These are phyloP conservation scores for Amanita fuliginea DNA, from an alignment of 768 basidiomycete species.

Conservation along the genomic window DNA sequence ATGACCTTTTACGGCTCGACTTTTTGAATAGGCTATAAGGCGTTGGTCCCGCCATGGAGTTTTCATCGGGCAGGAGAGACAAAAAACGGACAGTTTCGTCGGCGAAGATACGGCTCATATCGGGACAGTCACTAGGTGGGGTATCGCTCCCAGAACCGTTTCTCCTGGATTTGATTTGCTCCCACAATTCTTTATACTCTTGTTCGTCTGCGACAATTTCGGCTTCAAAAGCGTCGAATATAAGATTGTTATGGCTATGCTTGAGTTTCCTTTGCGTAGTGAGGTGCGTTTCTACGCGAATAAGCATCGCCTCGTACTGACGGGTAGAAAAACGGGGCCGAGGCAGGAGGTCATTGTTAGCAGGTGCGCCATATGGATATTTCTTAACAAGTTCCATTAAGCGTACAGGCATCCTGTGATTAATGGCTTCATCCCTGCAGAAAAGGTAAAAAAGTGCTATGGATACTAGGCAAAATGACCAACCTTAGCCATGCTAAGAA, in stretches of 20 bases:
- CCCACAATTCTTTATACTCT: slow-evolving; percentile 39
- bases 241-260: slow-evolving; percentile 46
- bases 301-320: slow-evolving; percentile 49
- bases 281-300: slow-evolving; percentile 52
- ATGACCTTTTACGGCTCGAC: slow-evolving; percentile 18
- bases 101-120: slow-evolving; percentile 44
- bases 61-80: slow-evolving; percentile 29
- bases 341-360: slow-evolving; percentile 36
- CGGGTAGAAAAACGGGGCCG: slow-evolving; percentile 63
- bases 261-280: slow-evolving; percentile 23
- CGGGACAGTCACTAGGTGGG: slow-evolving; percentile 25
- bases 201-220: slow-evolving; percentile 18
- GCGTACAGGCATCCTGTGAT: slow-evolving; percentile 52
- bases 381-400: slow-evolving; percentile 57
- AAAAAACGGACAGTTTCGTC: slow-evolving; percentile 56
- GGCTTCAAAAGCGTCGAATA: slow-evolving; percentile 51
- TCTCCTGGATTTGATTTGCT: slow-evolving; percentile 34
- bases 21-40: neutral
- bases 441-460: neutral
- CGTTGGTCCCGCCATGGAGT: neutral
- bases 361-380: slow-evolving; percentile 46
- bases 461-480: slow-evolving; percentile 6
- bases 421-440: slow-evolving; percentile 46
- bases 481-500: slow-evolving; percentile 68
- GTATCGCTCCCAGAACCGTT: slow-evolving; percentile 17